These are phyloP conservation scores for Hamigera avellanea DNA, from an alignment of 495 filamentous ascomycete species.

Conservation along the genomic window DNA sequence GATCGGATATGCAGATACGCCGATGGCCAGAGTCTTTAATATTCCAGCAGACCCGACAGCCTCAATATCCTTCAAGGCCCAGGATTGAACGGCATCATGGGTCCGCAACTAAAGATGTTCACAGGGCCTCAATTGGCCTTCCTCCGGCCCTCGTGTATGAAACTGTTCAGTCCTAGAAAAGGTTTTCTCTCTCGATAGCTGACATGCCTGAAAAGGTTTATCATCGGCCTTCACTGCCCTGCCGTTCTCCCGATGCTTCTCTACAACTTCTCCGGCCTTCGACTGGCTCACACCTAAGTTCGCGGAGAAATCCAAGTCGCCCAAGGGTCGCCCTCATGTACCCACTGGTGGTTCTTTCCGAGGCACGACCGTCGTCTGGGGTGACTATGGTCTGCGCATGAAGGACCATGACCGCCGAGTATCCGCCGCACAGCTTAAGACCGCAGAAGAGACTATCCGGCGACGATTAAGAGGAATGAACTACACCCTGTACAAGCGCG, in stretches of 20 bases:
- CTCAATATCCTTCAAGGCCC: not conserved
- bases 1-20: slow-evolving; percentile 23
- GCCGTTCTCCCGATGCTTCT: slow-evolving; percentile 51
- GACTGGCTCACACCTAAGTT: slow-evolving; percentile 76
- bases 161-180: not conserved
- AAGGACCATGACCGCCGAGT: slow-evolving; percentile 85
- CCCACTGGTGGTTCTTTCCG: slow-evolving; percentile 81
- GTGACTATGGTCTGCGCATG: slow-evolving; percentile 92
- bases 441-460: slow-evolving; percentile 88
- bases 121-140: slow-evolving; percentile 25
- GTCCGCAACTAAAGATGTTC: slow-evolving; percentile 26
- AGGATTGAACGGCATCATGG: slow-evolving; percentile 17
- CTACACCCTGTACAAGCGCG: slow-evolving; percentile 82
- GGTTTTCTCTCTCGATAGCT: slow-evolving; percentile 9
- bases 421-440: slow-evolving; percentile 73
- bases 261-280: slow-evolving; percentile 48
- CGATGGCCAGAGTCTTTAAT: slow-evolving; percentile 12
- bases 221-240: slow-evolving; percentile 19
- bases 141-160: slow-evolving; percentile 26
- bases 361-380: slow-evolving; percentile 92
- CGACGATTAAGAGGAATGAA: slow-evolving; percentile 79
- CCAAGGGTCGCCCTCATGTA: slow-evolving; percentile 81
- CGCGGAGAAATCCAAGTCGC: slow-evolving; percentile 67
- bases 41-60: slow-evolving; percentile 4
- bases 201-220: slow-evolving; percentile 17